A percentile compares a stretch with the other conserved stretches of the same genome.
Conservation (phyloP, 805 yeast genomes). For the Kodamaea leandrae region DNA sequence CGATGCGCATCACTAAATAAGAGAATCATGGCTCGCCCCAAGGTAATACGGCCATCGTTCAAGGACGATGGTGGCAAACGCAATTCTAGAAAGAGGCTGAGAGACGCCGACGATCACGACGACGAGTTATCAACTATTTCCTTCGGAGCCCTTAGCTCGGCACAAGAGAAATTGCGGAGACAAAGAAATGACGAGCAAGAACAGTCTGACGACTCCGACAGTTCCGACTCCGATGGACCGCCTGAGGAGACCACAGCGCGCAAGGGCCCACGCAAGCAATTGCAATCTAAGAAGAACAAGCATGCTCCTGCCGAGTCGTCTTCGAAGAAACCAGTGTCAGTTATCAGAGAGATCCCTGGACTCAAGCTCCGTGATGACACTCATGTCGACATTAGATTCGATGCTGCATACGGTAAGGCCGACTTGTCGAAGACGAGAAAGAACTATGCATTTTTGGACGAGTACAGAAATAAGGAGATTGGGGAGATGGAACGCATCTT, state of each 20-base stretch:
- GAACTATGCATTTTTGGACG: constrained; percentile 83
- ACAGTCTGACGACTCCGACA: constrained; percentile 13
- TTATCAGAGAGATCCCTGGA: constrained; percentile 74
- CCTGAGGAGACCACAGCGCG: constrained; percentile 35
- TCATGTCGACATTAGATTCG: constrained; percentile 85
- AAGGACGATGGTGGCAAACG: constrained; percentile 7
- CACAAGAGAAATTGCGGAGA: constrained; percentile 46
- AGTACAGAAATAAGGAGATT: constrained; percentile 76
- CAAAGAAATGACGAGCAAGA: background rate
- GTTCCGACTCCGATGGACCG: constrained; percentile 27
- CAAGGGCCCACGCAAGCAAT: constrained; percentile 14
- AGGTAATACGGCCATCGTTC: constrained; percentile 7
- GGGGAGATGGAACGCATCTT: constrained; percentile 53
- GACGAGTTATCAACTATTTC: constrained; percentile 56
- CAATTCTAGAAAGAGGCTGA: background rate
- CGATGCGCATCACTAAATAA: constrained; percentile 7
- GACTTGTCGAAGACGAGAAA: constrained; percentile 64
- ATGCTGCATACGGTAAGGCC: constrained; percentile 83
- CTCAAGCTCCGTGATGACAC: constrained; percentile 40
- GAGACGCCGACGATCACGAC: constrained; percentile 38
- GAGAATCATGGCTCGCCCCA: constrained; percentile 3
- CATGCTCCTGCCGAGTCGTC: constrained; percentile 88
- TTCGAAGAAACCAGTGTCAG: constrained; percentile 66
- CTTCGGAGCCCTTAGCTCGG: constrained; percentile 61
- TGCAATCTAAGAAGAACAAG: constrained; percentile 43